phyloP scores from a whole-genome alignment of 2,329 filamentous ascomycete species.

The Aspergillus cejpii region DNA sequence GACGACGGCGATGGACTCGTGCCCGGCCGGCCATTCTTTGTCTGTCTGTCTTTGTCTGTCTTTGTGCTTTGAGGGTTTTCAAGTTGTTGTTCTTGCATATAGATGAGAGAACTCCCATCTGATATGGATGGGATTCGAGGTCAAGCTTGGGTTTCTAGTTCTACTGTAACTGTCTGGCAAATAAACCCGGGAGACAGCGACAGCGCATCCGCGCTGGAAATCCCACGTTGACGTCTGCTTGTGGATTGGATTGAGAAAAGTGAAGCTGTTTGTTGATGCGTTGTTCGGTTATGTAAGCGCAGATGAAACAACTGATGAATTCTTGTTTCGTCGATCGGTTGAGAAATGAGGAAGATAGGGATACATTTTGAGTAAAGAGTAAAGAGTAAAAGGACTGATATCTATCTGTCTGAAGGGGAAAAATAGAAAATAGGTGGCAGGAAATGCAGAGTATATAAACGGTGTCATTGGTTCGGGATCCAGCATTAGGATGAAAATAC shows the following conservation, averaged over 20 bases:
- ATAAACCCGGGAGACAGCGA: slow-evolving; percentile 1
- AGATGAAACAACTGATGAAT: background rate
- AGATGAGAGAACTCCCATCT: too few relatives aligned
- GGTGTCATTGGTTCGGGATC: background rate
- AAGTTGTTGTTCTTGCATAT: too few relatives aligned
- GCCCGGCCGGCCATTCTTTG: slow-evolving; percentile 29
- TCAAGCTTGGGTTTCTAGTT: too few relatives aligned
- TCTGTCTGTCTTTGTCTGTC: slow-evolving; percentile 6
- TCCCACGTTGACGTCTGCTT: background rate
- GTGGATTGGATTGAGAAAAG: background rate
- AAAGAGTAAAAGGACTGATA: too few relatives aligned
- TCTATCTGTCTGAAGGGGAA: too few relatives aligned
- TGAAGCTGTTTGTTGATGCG: background rate
- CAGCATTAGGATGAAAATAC: too few relatives aligned
- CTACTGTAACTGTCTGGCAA: too few relatives aligned
- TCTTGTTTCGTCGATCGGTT: too few relatives aligned
- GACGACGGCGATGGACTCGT: slow-evolving; percentile 32
- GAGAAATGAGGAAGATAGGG: background rate
- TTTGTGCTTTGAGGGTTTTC: background rate
- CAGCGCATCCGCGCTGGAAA: slow-evolving; percentile 10
- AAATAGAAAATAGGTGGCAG: slow-evolving; percentile 13
- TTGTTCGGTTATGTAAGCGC: background rate
- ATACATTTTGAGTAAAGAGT: too few relatives aligned
- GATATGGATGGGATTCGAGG: too few relatives aligned
- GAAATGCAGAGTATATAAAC: slow-evolving; percentile 6